A percentile compares a stretch with the other conserved stretches of the same genome.
These are phyloP conservation scores for Heliamphora exappendiculata DNA, from an alignment of 148 eudicot species.

Conservation along the genomic window DNA sequence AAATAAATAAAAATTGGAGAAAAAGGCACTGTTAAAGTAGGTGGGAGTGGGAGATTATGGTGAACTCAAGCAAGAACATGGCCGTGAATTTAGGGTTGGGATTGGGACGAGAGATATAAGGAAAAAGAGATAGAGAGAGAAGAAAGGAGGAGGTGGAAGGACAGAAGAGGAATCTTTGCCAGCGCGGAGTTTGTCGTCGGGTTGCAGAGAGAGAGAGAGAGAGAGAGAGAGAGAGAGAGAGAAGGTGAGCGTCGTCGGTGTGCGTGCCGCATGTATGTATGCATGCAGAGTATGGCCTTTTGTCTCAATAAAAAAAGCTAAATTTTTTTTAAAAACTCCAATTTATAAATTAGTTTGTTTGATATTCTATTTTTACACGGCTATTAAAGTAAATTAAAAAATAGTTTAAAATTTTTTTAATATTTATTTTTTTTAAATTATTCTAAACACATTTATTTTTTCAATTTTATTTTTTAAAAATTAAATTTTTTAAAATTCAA, in stretches of 20 bases:
- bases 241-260: neutral
- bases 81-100: slow-evolving; percentile 14
- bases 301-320: too few species aligned
- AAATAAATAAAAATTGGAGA: neutral
- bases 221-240: slow-evolving; percentile 9
- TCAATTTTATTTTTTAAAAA: too few species aligned
- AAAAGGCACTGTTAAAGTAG: neutral
- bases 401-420: too few species aligned
- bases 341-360: too few species aligned
- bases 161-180: slow-evolving; percentile 31
- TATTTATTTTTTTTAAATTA: too few species aligned
- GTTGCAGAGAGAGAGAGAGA: slow-evolving; percentile 21
- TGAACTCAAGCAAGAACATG: slow-evolving; percentile 2
- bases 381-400: too few species aligned
- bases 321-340: too few species aligned
- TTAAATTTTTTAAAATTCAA: too few species aligned
- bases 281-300: too few species aligned
- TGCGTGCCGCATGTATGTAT: slow-evolving; percentile 1
- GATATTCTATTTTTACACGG: too few species aligned
- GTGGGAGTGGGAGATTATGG: slow-evolving; percentile 9
- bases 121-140: slow-evolving; percentile 13
- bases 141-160: slow-evolving; percentile 5
- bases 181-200: slow-evolving; percentile 36
- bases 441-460: too few species aligned
- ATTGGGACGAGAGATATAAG: slow-evolving; percentile 11